phyloP scores from a whole-genome alignment of 345 rosid species.

The Firmiana major region DNA sequence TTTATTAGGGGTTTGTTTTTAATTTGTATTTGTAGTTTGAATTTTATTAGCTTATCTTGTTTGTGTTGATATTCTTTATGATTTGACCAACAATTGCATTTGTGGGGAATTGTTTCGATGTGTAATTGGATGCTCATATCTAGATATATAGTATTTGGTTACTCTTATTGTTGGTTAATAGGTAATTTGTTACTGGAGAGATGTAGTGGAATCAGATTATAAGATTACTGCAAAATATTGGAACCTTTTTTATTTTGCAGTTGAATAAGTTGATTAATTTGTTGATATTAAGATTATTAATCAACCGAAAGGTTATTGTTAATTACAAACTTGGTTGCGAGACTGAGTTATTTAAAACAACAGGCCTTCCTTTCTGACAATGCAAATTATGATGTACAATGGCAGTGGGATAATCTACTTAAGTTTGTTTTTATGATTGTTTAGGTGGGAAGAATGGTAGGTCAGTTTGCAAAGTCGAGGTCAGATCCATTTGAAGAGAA shows the following conservation, averaged over 20 bases:
- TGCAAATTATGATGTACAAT: neutral
- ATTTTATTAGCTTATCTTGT: neutral
- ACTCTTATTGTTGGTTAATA: neutral
- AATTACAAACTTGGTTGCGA: neutral
- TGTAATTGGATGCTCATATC: neutral
- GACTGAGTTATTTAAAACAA: neutral
- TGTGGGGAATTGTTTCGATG: no score
- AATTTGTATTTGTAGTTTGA: no score
- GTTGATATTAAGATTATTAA: no score
- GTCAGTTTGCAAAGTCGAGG: slow-evolving; percentile 45
- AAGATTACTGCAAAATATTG: no score
- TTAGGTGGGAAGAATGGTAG: slow-evolving; percentile 46
- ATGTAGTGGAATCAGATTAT: neutral
- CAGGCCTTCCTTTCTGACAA: neutral
- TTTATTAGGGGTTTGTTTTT: neutral
- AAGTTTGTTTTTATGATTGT: neutral
- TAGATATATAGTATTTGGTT: neutral
- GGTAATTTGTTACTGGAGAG: neutral
- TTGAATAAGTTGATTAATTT: no score
- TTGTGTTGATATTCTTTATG: neutral
- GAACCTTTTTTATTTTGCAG: neutral
- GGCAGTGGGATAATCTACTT: neutral
- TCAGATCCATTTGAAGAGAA: slow-evolving; percentile 38
- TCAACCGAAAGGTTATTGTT: no score
- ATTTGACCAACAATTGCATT: neutral